Base-by-base conservation (phyloP, 140 eudicot genomes). In the Ambrosia hybrid region DNA sequence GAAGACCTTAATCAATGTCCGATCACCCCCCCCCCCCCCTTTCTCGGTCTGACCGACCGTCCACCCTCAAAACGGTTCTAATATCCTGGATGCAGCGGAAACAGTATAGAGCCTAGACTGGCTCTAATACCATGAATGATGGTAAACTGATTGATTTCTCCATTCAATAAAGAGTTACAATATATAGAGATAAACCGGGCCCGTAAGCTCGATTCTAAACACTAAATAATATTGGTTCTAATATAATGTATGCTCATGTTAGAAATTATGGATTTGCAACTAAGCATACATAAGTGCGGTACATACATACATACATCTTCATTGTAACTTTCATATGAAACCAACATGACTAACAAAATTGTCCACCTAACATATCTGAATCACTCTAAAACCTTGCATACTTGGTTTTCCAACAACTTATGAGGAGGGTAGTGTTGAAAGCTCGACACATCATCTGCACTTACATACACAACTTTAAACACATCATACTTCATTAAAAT, bases 401-500 rank as follows among this genome's bases (percentile, higher is more conserved):
- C 75, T 9, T 78, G 76, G 63, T 51, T 77, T 43, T 78, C 78
- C 65, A 76, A 56, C 73, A 80, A 65, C 76, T 45, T 69, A 67
- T 76, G 83, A 77, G 85, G 83, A 70, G 83, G 83, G 58, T 65
- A 77, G 53, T 71, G 52, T 21, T 73, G 83, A 52, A 57, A 65
- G 21, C 34, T 58, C 34, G 57, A 37, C 46, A 60, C 48, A 65
- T 59, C 65, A 36, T 86, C 87, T 4, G 83, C 86, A 62, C 89
- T 89, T 12, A 89, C 91, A 73, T 83, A 83, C 36, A 79, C 84
- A 49, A 89, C 96, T 62, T 79, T 78, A 70, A 76, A 89, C 13
- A 89, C 52, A 43, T 89, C 96, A 34, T 89, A 89, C 68, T 86
- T 84, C 13, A 84, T 6, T 9, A 77, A 74, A 30, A 79, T 46